phyloP scores from a whole-genome alignment of 108 stramenopile genomes.

The Seminavis robusta region DNA sequence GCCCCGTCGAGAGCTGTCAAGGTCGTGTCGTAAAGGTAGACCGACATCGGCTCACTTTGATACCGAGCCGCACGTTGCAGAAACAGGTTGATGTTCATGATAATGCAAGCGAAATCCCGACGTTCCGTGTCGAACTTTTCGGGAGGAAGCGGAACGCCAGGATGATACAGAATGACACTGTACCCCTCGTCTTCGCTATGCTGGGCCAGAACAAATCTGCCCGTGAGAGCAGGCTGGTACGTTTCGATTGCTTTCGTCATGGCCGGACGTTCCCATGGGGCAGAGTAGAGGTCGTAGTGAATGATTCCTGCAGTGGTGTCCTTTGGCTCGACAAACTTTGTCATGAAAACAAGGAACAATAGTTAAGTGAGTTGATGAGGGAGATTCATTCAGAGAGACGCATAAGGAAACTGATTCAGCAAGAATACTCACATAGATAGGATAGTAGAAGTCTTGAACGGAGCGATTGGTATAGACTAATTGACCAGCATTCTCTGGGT shows the following conservation, averaged over 20 bases:
- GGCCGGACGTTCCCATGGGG: neutral
- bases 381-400: too few species aligned
- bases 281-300: slow-evolving; percentile 2
- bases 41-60: neutral
- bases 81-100: neutral
- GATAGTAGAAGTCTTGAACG: slow-evolving; percentile 12
- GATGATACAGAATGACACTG: slow-evolving; percentile 7
- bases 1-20: neutral
- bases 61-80: neutral
- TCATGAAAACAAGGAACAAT: too few species aligned
- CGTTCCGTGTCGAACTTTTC: neutral
- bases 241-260: neutral
- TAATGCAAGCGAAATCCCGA: neutral
- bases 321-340: slow-evolving; percentile 14
- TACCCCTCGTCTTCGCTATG: neutral
- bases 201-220: neutral
- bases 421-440: too few species aligned
- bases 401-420: too few species aligned
- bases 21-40: neutral
- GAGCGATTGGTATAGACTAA: neutral
- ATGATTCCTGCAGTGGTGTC: neutral
- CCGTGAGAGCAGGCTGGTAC: neutral
- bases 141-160: slow-evolving; percentile 3
- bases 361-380: too few species aligned
- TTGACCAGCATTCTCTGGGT: neutral